Evolutionary conservation across 208 protist genomes (phyloP), one percentile per base, ranked within the genome.

Genomic region (Leishmania tropica): DNA sequence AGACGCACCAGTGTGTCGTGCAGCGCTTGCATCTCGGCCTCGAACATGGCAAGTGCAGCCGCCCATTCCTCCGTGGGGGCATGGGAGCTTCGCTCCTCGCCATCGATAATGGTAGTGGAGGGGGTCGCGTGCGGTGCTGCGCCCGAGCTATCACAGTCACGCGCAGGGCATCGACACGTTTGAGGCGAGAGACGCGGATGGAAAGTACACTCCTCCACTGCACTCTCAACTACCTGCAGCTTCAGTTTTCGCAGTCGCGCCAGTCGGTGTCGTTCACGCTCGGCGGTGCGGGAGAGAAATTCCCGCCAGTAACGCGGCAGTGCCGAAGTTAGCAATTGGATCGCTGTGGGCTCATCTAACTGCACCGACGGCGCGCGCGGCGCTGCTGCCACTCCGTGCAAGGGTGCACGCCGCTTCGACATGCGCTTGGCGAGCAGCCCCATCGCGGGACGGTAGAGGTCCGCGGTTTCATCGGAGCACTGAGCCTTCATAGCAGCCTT

Each of bases 201-300:
- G 10, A 84, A 80, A 4, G 75, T 79, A 42, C 80, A 75, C 35
- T 75, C 75, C n/a, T 51, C 53, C 51, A 79, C 0, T 21, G 31
- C 40, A 15, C 45, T 35, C 53, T 84, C 64, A 1, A 58, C 80
- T 56, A 60, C n/a, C 54, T 60, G 65, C 75, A 64, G 31, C 54
- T 67, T 80, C 80, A 78, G n/a, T 37, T 53, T 37, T 42, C 47
- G 75, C 67, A 84, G 75, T 28, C 75, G 48, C 31, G 51, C 64
- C 7, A 13, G 10, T 24, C 67, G 80, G 3, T 28, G 75, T 3
- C 21, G 75, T 24, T 79, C 80, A n/a, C 64, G 24, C 37, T 68
- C 75, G 2, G 67, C 47, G 10, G 7, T 37, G 35, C 75, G 80
- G 2, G 35, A 35, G 7, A 84, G 24, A 68, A 71, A 75, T 5